Evolutionary conservation across 345 rosid species (phyloP).

Genomic region (Passiflora organensis): DNA sequence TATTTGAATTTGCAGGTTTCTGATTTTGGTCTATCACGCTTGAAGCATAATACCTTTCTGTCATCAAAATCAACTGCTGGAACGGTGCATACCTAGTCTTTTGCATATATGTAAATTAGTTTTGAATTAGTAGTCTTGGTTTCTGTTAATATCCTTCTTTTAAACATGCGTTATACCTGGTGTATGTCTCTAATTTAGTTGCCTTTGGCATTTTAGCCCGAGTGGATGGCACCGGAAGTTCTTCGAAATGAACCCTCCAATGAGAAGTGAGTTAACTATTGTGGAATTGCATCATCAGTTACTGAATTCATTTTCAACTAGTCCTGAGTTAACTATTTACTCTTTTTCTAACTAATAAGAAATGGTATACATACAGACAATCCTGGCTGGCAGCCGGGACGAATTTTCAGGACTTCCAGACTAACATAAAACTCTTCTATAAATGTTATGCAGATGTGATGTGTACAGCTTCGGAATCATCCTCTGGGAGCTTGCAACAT

Average conservation of each 20-base stretch:
- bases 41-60: conserved; percentile 91
- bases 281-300: not conserved
- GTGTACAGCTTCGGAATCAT: conserved; percentile 96
- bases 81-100: too few relatives aligned
- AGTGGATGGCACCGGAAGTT: conserved; percentile 99
- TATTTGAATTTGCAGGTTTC: conserved; percentile 51
- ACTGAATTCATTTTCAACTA: too few relatives aligned
- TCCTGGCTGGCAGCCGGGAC: not conserved
- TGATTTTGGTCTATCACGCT: conserved; percentile 97
- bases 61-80: conserved; percentile 99
- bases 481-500: conserved; percentile 97
- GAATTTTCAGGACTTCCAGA: not conserved
- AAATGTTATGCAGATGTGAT: conserved; percentile 68
- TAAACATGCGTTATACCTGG: not conserved
- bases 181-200: conserved; percentile 25
- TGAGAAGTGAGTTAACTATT: conserved; percentile 67
- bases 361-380: too few relatives aligned
- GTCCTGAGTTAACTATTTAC: too few relatives aligned
- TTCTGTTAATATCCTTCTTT: too few relatives aligned
- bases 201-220: conserved; percentile 60
- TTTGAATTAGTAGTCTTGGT: too few relatives aligned
- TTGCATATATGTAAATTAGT: too few relatives aligned
- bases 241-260: conserved; percentile 93
- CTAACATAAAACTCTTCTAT: not conserved
- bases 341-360: too few relatives aligned